Conservation (phyloP, 2,329 filamentous ascomycete genomes). For the Fusarium continuum region DNA sequence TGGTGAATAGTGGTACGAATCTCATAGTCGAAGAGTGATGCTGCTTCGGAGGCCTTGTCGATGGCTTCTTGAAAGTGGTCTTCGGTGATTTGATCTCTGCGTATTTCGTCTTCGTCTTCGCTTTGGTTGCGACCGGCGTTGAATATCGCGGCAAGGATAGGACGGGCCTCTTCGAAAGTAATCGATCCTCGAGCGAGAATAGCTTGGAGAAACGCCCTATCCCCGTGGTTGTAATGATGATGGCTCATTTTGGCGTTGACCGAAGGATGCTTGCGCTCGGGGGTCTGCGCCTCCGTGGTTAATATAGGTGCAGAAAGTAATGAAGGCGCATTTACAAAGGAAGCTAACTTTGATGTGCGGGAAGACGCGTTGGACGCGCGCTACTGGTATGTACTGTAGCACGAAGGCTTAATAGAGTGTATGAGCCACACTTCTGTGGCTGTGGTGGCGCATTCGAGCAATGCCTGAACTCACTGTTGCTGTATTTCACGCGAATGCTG, state of each 20-base stretch:
- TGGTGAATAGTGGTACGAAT: conserved; percentile 82
- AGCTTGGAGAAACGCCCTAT: conserved; percentile 91
- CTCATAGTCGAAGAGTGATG: conserved; percentile 86
- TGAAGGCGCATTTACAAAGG: not conserved
- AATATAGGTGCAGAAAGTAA: not conserved
- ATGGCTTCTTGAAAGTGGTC: conserved; percentile 76
- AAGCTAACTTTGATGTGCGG: not conserved
- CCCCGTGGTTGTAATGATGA: conserved; percentile 64
- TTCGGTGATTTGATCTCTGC: conserved; percentile 71
- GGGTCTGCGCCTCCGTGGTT: not conserved
- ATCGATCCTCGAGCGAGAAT: conserved; percentile 82
- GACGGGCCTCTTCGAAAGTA: conserved; percentile 76
- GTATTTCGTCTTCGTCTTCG: conserved; percentile 49
- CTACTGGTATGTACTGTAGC: no score
- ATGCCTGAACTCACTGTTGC: not conserved
- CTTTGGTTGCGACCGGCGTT: conserved; percentile 58
- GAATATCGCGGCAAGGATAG: conserved; percentile 79
- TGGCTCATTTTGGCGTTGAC: conserved; percentile 35
- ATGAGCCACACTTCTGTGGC: not conserved
- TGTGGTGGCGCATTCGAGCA: not conserved
- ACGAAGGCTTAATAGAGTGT: conserved; percentile 23
- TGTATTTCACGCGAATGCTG: no score
- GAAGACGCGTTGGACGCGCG: conserved; percentile 36
- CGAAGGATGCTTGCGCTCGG: conserved; percentile 37
- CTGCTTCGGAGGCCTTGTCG: conserved; percentile 72